Evolutionary conservation across 1,284 basidiomycete species (phyloP), one percentile per base, ranked within the genome.

Genomic region (Pseudozyma hubeiensis): DNA sequence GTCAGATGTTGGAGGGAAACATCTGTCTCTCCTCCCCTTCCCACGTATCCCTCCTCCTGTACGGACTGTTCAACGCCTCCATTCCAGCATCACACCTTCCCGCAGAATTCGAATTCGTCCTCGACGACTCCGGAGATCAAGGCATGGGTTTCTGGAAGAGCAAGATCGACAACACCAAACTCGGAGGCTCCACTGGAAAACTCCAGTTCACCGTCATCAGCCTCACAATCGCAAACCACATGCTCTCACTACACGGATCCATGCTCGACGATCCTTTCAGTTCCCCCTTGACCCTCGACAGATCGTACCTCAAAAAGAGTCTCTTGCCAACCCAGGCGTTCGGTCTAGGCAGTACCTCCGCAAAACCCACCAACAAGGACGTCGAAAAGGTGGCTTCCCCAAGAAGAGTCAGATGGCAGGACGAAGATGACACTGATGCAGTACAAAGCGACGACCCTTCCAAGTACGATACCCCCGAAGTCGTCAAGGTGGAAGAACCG

Each of bases 31-130:
- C 90, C 64, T 97, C 94, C 1, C 94, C 96, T 0, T 94, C 96
- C 65, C 96, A 98, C 81, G 88, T 99, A 57, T 94, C 94, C 0
- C 87, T 99, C 11, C 91, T 99, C 54, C 88, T 97, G 5, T 93
- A 97, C 80, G 91, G 91, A 58, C 96, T 93, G 7, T 99, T 99
- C 88, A 99, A 99, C 85, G 93, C 94, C 14, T 95, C 94, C 8
- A 97, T 99, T 84, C 93, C 94, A 0, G 90, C 93, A 57, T 89
- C 93, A 80, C 96, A 99, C 85, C 93, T 99, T 7, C 80, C 93
- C 90, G 4, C 87, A 85, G 85, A 89, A 54, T 98, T 92, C 90
- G 89, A 91, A 69, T 98, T 96, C 79, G 92, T 97, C 82, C 90
- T 94, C 70, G 91, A 77, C 29, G 75, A 80, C 51, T 83, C 81